Evolutionary conservation across 148 eudicot genomes (phyloP), one percentile per base, ranked within the genome.

Genomic region (Vaccinium vitisidaea): DNA sequence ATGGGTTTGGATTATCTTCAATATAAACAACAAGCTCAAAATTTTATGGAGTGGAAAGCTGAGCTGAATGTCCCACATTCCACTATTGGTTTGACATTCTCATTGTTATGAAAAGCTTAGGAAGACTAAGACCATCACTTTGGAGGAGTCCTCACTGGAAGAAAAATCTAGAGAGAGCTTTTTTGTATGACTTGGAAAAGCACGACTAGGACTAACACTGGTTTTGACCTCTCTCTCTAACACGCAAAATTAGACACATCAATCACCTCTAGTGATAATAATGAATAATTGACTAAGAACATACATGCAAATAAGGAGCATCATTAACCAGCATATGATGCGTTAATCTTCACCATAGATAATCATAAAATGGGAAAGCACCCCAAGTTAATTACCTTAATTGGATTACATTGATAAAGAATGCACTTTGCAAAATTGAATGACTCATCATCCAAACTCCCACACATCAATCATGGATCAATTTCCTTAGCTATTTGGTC

Each of bases 101-200:
- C 53, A 21, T 75, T 46, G 14, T 75, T 75, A 9, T 39, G 54
- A 77, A 77, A 73, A 43, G 48, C 48, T 36, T 30, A 3, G n/a
- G 39, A 6, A 16, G 48, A 73, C 49, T 32, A 30, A 11, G 14
- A 73, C 15, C 76, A 30, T 11, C 76, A 32, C 39, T 30, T 73
- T 3, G 10, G 30, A 55, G 16, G 7, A 73, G 19, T 14, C 4
- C 46, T 36, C 39, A 12, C 7, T 14, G 2, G n/a, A 73, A 73
- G 39, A 13, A 73, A 73, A n/a, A 77, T 52, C 48, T 46, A 7
- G 18, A 52, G 36, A 52, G 25, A 53, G 18, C 59, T 77, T 77
- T 75, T 75, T 54, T 76, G 63, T 46, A 39, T 65, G 75, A 63
- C 83, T 13, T 61, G 83, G 75, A 81, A 81, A 81, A 81, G 75